Conservation (phyloP, 768 basidiomycete species). For the Plicaturopsis crispa region DNA sequence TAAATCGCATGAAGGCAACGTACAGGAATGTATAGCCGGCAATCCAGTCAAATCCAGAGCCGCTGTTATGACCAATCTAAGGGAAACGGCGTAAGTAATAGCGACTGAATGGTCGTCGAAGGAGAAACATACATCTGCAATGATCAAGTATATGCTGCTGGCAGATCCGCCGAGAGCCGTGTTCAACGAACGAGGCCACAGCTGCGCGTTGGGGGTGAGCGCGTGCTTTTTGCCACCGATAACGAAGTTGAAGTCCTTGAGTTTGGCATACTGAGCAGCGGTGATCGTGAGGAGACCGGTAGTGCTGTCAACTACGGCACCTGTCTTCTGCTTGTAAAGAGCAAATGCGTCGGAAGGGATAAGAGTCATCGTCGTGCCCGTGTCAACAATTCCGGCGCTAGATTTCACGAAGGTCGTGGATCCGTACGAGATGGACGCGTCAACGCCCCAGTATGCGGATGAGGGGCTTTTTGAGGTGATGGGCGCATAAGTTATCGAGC, state of each 20-base stretch:
- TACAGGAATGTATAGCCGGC: slow-evolving; percentile 19
- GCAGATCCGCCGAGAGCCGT: slow-evolving; percentile 31
- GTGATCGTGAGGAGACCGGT: slow-evolving; percentile 44
- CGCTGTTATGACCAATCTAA: slow-evolving; percentile 13
- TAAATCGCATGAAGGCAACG: too few relatives aligned
- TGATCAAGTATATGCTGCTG: slow-evolving; percentile 29
- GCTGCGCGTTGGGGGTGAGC: slow-evolving; percentile 35
- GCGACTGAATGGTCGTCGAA: not conserved
- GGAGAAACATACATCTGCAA: slow-evolving; percentile 11
- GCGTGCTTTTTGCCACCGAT: slow-evolving; percentile 34
- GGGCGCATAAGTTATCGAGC: slow-evolving; percentile 33
- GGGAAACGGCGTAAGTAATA: not conserved
- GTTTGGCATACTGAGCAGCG: slow-evolving; percentile 35
- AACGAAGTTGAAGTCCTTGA: slow-evolving; percentile 52
- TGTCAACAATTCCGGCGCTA: slow-evolving; percentile 34
- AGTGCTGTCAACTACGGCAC: not conserved
- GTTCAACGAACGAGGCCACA: slow-evolving; percentile 36
- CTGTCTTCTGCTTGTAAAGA: slow-evolving; percentile 19
- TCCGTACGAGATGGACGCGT: slow-evolving; percentile 27
- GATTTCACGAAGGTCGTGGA: slow-evolving; percentile 14
- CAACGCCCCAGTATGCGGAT: slow-evolving; percentile 50
- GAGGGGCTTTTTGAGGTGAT: slow-evolving; percentile 40
- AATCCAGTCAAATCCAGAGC: slow-evolving; percentile 28
- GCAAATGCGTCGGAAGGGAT: slow-evolving; percentile 20
- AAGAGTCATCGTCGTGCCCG: slow-evolving; percentile 19